Base-by-base conservation (phyloP, 441 rosid species). In the Pelargonium exstipulatum region DNA sequence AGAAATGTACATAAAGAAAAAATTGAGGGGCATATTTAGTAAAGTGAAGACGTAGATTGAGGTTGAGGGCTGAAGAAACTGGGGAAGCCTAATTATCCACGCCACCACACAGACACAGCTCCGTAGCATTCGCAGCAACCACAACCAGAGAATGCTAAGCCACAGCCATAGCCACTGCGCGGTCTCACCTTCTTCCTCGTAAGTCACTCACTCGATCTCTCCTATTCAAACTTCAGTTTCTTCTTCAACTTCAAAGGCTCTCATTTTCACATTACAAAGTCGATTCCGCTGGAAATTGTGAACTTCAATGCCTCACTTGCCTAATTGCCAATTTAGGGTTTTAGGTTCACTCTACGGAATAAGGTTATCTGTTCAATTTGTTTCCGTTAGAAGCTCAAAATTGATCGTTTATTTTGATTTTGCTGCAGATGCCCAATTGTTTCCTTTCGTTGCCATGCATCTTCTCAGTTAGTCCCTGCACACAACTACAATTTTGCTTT, bases 391-490 rank as follows among this genome's bases (percentile, higher is more conserved):
- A 29, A 29, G 3, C 18, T 53, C 22, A 17, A 53, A 55, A 7
- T 17, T 57, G 62, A 57, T 18, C 29, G 32, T 18, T 20, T 57
- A n/a, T 57, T 57, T 57, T 53, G 60, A 14, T 53, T 57, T 57
- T 43, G 48, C 73, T 73, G 80, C 84, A 86, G 91, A 71, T 73
- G 70, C 79, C 82, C 89, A 48, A 69, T 70, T 61, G 64, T 76
- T 73, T 78, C 79, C 32, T 71, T 68, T 70, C 76, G 74, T 66
- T 67, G 73, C 70, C 79, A 83, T 65, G 57, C 67, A 29, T 73
- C 84, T 49, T 72, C 76, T 69, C 86, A 70, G 65, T 75, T 79
- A 14, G 55, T 71, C 22, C 77, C 75, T 69, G 78, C 82, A 32
- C 72, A 9, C 69, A 71, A 57, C 67, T 63, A 71, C 6, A 75